Evolutionary conservation across 805 yeast species (phyloP).

Genomic region (Suhomyces sp.): DNA sequence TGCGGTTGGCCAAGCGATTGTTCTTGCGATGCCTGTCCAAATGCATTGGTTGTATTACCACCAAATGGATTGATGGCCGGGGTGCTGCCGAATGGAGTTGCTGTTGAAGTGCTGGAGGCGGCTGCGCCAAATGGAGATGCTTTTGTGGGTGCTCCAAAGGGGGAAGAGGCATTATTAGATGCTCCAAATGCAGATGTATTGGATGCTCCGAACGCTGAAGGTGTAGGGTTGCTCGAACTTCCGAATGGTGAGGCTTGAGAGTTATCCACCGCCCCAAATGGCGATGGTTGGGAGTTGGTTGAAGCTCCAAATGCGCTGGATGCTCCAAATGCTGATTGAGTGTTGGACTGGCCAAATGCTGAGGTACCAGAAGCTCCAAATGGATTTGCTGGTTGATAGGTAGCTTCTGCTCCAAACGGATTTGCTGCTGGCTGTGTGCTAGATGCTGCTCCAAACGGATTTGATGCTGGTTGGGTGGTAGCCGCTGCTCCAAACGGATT

Average conservation of each 20-base stretch:
- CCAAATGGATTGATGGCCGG: slow-evolving; percentile 16
- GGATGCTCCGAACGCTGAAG: slow-evolving; percentile 3
- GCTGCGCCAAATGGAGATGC: slow-evolving; percentile 11
- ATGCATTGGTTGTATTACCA: slow-evolving; percentile 7
- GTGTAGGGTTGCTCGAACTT: no score
- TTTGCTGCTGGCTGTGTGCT: slow-evolving; percentile 3
- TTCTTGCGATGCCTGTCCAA: slow-evolving; percentile 5
- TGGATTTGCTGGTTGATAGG: slow-evolving; percentile 4
- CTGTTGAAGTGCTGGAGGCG: slow-evolving; percentile 1
- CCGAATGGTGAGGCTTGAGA: slow-evolving; percentile 8
- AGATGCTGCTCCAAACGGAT: slow-evolving; percentile 4
- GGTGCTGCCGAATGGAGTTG: slow-evolving; percentile 19
- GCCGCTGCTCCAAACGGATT: slow-evolving; percentile 17
- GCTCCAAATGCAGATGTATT: slow-evolving; percentile 13
- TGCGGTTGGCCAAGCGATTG: slow-evolving; percentile 3
- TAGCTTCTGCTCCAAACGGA: slow-evolving; percentile 3
- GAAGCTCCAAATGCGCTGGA: slow-evolving; percentile 5
- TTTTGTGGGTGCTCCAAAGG: slow-evolving; percentile 8
- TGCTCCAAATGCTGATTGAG: slow-evolving; percentile 8
- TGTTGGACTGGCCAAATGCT: slow-evolving; percentile 9
- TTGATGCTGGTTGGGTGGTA: slow-evolving; percentile 1
- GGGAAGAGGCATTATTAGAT: slow-evolving; percentile 1
- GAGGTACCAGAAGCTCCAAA: slow-evolving; percentile 12
- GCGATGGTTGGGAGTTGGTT: slow-evolving; percentile 1
- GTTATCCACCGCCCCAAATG: slow-evolving; percentile 4